phyloP scores from a whole-genome alignment of 2,329 filamentous ascomycete species.

The Magnaporthiopsis rhizophila region DNA sequence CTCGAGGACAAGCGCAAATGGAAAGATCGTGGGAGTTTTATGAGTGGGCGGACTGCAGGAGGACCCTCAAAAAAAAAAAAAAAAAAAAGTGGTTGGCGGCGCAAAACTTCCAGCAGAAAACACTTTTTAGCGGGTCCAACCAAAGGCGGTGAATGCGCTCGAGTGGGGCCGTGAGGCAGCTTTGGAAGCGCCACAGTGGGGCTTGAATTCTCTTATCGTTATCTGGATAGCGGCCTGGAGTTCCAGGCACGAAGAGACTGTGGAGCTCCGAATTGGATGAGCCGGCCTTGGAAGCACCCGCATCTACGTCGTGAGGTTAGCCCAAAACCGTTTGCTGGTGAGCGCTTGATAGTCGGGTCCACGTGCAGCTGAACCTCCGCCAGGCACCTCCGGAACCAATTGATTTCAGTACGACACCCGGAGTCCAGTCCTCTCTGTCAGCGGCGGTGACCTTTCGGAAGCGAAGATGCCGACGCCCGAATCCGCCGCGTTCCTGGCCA shows the following conservation, averaged over 20 bases:
- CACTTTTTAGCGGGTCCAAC: constrained; percentile 19
- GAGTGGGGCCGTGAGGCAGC: background rate
- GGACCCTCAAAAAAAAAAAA: constrained; percentile 1
- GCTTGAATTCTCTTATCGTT: background rate
- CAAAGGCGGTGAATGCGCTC: constrained; percentile 19
- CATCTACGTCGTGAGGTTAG: background rate
- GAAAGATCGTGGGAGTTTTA: background rate
- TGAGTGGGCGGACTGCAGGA: background rate
- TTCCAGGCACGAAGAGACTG: background rate
- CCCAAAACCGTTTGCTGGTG: background rate
- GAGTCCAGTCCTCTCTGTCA: background rate
- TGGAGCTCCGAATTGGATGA: background rate
- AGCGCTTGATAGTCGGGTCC: background rate
- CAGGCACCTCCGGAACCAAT: background rate
- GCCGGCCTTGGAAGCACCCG: background rate
- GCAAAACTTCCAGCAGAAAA: constrained; percentile 14
- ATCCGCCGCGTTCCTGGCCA: constrained; percentile 71
- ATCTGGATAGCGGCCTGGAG: background rate
- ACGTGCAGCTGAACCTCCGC: background rate
- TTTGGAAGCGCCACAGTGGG: background rate
- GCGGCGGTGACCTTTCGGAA: background rate
- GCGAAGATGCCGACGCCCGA: constrained; percentile 71
- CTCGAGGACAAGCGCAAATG: background rate
- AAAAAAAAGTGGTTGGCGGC: constrained; percentile 13
- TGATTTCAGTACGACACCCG: background rate